Conservation (phyloP, 805 yeast species). For the Zygosaccharomyces pseudorouxii region DNA sequence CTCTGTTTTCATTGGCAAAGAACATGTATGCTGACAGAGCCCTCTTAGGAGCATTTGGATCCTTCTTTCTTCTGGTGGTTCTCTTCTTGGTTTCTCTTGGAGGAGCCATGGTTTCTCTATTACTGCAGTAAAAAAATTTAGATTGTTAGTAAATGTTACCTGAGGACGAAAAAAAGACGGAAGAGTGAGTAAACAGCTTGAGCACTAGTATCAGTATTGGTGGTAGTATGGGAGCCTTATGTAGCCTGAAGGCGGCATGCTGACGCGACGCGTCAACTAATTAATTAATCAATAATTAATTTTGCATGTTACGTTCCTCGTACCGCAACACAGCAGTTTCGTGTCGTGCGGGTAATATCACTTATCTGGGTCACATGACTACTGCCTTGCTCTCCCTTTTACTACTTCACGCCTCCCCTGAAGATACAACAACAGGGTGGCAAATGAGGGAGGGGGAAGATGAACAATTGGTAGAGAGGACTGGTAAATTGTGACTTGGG, state of each 20-base stretch:
- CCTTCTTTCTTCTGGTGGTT: constrained; percentile 50
- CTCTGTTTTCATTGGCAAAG: constrained; percentile 97
- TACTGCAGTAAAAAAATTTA: too few species aligned
- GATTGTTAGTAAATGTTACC: neutral
- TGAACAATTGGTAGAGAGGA: neutral
- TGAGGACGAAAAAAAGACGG: neutral
- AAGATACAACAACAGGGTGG: too few species aligned
- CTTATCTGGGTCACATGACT: too few species aligned
- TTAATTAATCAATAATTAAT: neutral
- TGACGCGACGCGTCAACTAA: neutral
- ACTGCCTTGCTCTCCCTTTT: too few species aligned
- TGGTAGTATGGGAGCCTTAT: neutral
- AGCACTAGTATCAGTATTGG: neutral
- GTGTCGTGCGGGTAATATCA: too few species aligned
- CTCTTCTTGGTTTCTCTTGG: constrained; percentile 39
- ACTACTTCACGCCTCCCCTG: too few species aligned
- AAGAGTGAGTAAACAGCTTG: neutral
- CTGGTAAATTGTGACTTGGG: neutral
- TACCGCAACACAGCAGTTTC: too few species aligned
- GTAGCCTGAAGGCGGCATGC: neutral
- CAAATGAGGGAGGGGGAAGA: too few species aligned
- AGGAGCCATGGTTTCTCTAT: constrained; percentile 36
- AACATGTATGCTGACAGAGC: constrained; percentile 98
- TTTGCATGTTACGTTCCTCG: too few species aligned
- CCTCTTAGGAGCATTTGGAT: constrained; percentile 99